Percentiles rank a stretch among this genome's conserved stretches.
Evolutionary conservation across 2,329 filamentous ascomycete species (phyloP).

Genomic region (Seiridium cupressi): DNA sequence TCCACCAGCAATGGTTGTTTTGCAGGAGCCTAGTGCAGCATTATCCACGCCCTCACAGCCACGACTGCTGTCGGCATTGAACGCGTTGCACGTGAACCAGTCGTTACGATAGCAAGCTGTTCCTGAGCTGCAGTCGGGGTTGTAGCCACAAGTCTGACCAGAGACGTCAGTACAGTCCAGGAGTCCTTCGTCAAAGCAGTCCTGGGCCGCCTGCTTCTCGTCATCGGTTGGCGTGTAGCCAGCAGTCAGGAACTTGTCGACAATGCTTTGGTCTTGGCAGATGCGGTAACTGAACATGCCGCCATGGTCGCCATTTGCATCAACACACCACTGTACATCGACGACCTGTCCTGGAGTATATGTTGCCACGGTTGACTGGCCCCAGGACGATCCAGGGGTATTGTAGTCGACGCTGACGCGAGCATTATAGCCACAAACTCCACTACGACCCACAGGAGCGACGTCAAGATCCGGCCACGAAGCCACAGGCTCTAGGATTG

Average conservation of each 20-base stretch:
- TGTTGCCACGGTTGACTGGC: constrained; percentile 36
- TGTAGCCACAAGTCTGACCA: constrained; percentile 48
- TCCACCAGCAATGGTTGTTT: constrained; percentile 50
- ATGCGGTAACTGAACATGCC: constrained; percentile 57
- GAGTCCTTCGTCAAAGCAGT: constrained; percentile 47
- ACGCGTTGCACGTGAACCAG: constrained; percentile 54
- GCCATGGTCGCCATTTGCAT: constrained; percentile 55
- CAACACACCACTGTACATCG: constrained; percentile 54
- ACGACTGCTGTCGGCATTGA: constrained; percentile 32
- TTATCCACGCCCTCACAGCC: constrained; percentile 46
- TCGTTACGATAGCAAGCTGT: constrained; percentile 48
- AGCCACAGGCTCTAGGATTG: constrained; percentile 50
- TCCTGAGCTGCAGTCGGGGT: constrained; percentile 41
- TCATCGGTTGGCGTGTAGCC: constrained; percentile 45
- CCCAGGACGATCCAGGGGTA: constrained; percentile 42
- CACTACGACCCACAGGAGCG: constrained; percentile 46
- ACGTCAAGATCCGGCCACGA: constrained; percentile 48
- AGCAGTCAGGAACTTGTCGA: constrained; percentile 48
- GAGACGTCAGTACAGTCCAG: constrained; percentile 48
- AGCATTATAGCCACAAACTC: constrained; percentile 53
- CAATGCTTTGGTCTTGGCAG: constrained; percentile 48
- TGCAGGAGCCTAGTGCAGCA: constrained; percentile 40
- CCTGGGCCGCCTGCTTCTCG: constrained; percentile 52
- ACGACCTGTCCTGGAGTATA: constrained; percentile 44
- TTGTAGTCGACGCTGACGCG: constrained; percentile 54